Percentiles rank a stretch among this genome's conserved stretches.
phyloP scores from a whole-genome alignment of 1,139 yeast species.

The Magnusiomyces paraingens region DNA sequence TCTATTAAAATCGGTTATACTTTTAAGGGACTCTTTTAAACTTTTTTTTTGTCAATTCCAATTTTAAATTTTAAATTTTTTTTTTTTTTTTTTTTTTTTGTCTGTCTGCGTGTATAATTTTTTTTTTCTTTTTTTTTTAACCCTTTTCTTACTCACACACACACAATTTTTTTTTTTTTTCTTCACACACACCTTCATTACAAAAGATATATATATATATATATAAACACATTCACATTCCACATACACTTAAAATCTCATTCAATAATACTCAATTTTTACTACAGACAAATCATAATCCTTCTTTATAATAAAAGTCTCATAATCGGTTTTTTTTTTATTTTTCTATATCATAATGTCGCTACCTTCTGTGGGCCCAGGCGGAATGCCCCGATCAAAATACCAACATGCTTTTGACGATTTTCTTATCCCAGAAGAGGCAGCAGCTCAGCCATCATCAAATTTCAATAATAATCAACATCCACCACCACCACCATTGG shows the following conservation, averaged over 20 bases:
- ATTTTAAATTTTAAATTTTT: not conserved
- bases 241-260: too few relatives aligned
- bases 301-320: not conserved
- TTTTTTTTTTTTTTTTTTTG: not conserved
- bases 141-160: not conserved
- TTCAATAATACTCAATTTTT: too few relatives aligned
- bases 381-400: not conserved
- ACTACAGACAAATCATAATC: too few relatives aligned
- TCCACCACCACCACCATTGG: not conserved
- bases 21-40: not conserved
- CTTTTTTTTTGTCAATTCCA: not conserved
- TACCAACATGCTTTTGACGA: conserved; percentile 4
- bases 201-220: too few relatives aligned
- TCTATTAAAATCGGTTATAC: not conserved
- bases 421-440: conserved; percentile 3
- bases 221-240: too few relatives aligned
- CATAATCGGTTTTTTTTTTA: not conserved
- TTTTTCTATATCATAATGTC: too few relatives aligned
- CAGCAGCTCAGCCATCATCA: not conserved
- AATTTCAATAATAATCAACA: not conserved
- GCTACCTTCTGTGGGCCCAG: too few relatives aligned
- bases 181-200: too few relatives aligned
- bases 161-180: too few relatives aligned
- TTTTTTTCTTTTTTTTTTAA: not conserved
- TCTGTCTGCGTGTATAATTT: not conserved